Base-by-base conservation (phyloP, 2,329 filamentous ascomycete genomes). In the Aspergillus texensis region DNA sequence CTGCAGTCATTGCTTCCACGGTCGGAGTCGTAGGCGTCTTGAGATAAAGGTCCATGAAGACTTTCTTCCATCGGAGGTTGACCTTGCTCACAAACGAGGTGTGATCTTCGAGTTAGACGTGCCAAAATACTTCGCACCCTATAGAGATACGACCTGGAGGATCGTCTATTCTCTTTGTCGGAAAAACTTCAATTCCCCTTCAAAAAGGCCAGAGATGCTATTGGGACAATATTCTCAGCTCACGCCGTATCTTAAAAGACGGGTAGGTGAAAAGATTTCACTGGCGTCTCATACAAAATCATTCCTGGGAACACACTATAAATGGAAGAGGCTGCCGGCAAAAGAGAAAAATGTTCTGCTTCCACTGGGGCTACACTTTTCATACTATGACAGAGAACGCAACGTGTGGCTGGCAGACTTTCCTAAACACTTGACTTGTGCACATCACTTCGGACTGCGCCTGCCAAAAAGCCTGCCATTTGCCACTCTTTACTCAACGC, bases 131-230 rank as follows among this genome's bases (percentile, higher is more conserved):
- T 81, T 87, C 26, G 74, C 75, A 2, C 71, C 74, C 0, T 89
- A 88, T 70, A 79, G 87, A 14, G 80, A 86, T 60, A 75, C 78
- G 4, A 86, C 84, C 0, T 88, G 84, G 83, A 69, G 66, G 4
- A 78, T 88, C 3, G 26, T 85, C 0, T 70, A 72, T 3, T 67
- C 60, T 3, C 65, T 85, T 12, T 80, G 70, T 2, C 65, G 74
- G 36, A 74, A 72, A 45, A 67, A 41, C 63, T 60, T 53, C 3
- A 16, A 58, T 28, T 46, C 41, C 3, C 46, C 4, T n/a, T 39
- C 2, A 10, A 58, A 26, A 1, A 57, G 70, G 48, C 74, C 75
- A 9, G 62, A 70, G 32, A 58, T 72, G 11, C 58, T 74, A 2
- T 65, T 82, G 5, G 67, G 68, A 3, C 58, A 75, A 0, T 82